Evolutionary conservation across 805 yeast genomes (phyloP), one percentile per base, ranked within the genome.

Genomic region (Candida tibetensis): DNA sequence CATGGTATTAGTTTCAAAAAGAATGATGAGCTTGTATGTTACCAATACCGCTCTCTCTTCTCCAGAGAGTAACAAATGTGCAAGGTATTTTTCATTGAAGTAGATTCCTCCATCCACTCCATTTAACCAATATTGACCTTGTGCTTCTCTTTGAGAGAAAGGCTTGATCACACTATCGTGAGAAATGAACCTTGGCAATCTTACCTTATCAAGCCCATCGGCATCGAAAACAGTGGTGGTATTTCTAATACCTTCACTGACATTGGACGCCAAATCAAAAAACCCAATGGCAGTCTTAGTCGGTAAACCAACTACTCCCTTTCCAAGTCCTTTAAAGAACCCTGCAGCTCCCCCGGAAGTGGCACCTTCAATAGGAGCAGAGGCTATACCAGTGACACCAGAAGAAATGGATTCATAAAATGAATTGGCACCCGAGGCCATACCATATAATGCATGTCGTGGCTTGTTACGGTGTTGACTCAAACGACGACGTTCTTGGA

Each of bases 281-380:
- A 93, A 58, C 9, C 99, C 99, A 49, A 91, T 89, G 0, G 96
- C 96, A 0, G 98, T 87, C 66, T 93, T 93, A 0, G 99, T 90
- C 0, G 99, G 99, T 21, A 95, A 64, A 0, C 99, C 99, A 40
- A 93, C 78, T n/a, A 95, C 55, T 9, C 99, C 99, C 52, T 82
- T 85, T 3, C 99, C 99, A 3, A 93, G 55, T 1, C 99, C 99
- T 55, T 82, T 87, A 64, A 93, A 79, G 58, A 93, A 91, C 0
- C 99, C 99, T 3, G 81, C 68, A 0, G 98, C 80, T 4, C 99
- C 99, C 27, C 82, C 95, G 37, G 77, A 71, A n/a, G 75, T 71
- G 0, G 95, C 95, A 5, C 98, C 99, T 50, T 84, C 83, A 41
- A 86, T 74, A 2, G 99, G 99, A 5, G 91, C 93, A 21, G 80